Conservation (phyloP, 345 rosid species). For the Crucihimalaya himalaica region DNA sequence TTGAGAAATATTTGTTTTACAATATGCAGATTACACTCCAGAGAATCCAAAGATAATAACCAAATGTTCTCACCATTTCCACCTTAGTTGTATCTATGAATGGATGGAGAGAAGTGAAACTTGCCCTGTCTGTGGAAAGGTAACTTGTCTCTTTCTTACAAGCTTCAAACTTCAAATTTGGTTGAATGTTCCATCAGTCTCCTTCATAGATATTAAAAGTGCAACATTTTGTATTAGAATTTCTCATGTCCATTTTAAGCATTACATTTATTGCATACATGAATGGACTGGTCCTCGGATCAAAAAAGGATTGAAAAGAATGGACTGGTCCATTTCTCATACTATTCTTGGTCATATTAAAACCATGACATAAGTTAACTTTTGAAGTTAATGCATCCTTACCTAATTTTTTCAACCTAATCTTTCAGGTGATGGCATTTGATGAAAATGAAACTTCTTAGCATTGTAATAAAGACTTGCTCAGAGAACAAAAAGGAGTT, state of each 20-base stretch:
- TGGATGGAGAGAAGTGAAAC: constrained; percentile 99
- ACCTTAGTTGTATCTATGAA: constrained; percentile 98
- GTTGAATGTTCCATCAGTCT: constrained; percentile 17
- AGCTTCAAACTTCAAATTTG: neutral
- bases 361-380: neutral
- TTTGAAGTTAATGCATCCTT: neutral
- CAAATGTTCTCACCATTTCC: constrained; percentile 93
- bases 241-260: neutral
- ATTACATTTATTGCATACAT: neutral
- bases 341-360: neutral
- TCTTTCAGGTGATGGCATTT: constrained; percentile 40
- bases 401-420: neutral
- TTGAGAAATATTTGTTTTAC: neutral
- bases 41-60: constrained; percentile 96
- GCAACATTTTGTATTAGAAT: neutral
- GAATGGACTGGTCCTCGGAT: neutral
- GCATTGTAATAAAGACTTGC: constrained; percentile 23
- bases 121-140: constrained; percentile 99
- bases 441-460: constrained; percentile 34
- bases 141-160: constrained; percentile 36
- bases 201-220: constrained; percentile 6
- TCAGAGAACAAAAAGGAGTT: neutral
- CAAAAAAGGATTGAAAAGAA: no score
- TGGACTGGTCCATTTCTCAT: neutral
- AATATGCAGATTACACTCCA: constrained; percentile 77